Base-by-base conservation (phyloP, 345 rosid species). In the Mallotus nudiflorus region DNA sequence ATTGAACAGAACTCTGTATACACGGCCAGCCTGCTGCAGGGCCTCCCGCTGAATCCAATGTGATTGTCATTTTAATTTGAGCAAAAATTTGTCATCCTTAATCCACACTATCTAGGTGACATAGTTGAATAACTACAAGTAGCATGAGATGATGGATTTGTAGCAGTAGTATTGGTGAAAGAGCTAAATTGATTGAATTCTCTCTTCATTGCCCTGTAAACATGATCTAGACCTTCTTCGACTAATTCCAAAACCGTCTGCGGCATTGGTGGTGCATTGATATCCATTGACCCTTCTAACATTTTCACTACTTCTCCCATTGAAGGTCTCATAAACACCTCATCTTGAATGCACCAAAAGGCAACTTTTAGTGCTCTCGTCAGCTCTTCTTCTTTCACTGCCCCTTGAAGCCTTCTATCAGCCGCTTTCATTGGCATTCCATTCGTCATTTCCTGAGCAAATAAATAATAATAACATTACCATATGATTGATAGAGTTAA, bases 71-170 rank as follows among this genome's bases (percentile, higher is more conserved):
- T 42, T 12, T 42, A 42, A 42, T 2, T 42, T 42, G 9, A 42
- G 11, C 46, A 42, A 3, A 42, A 4, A 4, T 42, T 42, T 42
- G 2, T 8, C 11, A 42, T 42, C 46, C 14, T 42, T 9, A 8
- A 40, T 20, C 46, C 8, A 25, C 42, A 20, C 70, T 84, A 90
- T 82, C 98, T 85, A 49, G 97, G 97, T 16, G 97, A 93, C 98
- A 93, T 93, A 19, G 97, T 82, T 5, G 98, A 91, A 73, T 86
- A 78, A 77, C 96, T 91, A 57, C 92, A 93, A 2, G 98, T 85
- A 51, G 98, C 98, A 13, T 55, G 82, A 66, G 97, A 84, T 12
- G 91, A 83, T 40, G 77, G 72, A 40, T 72, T 81, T 50, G 74
- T 78, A 33, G 64, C 53, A 12, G 83, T 80, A 33, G 72, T 49